Evolutionary conservation across 2,329 filamentous ascomycete genomes (phyloP).

Genomic region (Thelonectria discophora): DNA sequence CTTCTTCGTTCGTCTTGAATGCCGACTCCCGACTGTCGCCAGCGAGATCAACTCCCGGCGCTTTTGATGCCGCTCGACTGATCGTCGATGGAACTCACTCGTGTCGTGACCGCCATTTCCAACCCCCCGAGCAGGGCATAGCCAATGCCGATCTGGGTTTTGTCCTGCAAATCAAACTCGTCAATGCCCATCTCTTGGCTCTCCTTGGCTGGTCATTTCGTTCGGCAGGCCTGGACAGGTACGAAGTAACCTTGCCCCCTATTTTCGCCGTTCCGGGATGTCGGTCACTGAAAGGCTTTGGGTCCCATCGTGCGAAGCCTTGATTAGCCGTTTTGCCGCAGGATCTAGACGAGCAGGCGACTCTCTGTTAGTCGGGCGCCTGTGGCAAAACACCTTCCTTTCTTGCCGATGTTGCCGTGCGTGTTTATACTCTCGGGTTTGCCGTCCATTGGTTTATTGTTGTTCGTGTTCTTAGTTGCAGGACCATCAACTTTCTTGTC

Average conservation of each 20-base stretch:
- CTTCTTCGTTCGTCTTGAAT: background rate
- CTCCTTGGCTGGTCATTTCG: constrained; percentile 20
- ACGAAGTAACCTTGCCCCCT: constrained; percentile 1
- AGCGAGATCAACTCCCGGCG: constrained; percentile 1
- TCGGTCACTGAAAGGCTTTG: constrained; percentile 18
- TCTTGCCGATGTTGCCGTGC: background rate
- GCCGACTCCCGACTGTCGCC: background rate
- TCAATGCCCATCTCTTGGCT: constrained; percentile 33
- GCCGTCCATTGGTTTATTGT: too few species aligned
- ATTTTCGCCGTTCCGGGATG: constrained; percentile 27
- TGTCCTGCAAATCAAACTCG: constrained; percentile 33
- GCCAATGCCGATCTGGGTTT: constrained; percentile 37
- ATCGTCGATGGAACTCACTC: constrained; percentile 19
- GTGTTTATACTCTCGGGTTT: too few species aligned
- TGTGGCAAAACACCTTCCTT: background rate
- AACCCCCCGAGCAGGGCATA: constrained; percentile 9
- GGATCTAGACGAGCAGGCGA: background rate
- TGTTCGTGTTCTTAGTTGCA: too few species aligned
- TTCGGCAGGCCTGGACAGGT: constrained; percentile 18
- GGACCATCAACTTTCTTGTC: too few species aligned
- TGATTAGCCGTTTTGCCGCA: constrained; percentile 1
- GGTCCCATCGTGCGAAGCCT: background rate
- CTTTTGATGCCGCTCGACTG: constrained; percentile 10
- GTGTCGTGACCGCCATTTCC: constrained; percentile 20
- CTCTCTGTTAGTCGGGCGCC: background rate